Evolutionary conservation across 202 grass and related monocot species (phyloP).

Genomic region (Zoysia matrella): DNA sequence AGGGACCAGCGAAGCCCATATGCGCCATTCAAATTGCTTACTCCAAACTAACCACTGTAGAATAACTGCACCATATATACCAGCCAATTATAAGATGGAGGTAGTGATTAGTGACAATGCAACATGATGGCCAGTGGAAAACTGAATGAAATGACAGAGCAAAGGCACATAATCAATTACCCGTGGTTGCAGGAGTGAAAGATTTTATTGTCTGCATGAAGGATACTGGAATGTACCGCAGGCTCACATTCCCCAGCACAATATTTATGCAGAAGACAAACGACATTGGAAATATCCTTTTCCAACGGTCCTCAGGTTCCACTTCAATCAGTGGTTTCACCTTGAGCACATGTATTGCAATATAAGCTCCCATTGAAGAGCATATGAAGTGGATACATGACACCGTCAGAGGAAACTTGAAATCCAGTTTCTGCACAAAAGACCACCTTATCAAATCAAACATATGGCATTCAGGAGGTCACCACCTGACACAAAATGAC

Average conservation of each 20-base stretch:
- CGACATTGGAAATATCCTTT: conserved; percentile 97
- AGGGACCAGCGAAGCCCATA: conserved; percentile 91
- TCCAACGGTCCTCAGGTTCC: conserved; percentile 77
- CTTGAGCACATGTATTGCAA: conserved; percentile 78
- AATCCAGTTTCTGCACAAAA: conserved; percentile 82
- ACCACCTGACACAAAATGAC: background rate
- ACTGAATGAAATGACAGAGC: background rate
- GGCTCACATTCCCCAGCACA: conserved; percentile 88
- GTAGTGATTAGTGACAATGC: background rate
- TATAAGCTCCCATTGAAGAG: conserved; percentile 85
- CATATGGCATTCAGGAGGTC: background rate
- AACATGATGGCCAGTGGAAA: background rate
- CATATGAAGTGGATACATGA: conserved; percentile 98
- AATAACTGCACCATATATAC: conserved; percentile 62
- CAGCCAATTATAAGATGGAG: background rate
- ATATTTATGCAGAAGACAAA: conserved; percentile 99
- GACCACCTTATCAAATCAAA: background rate
- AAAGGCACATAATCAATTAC: conserved; percentile 31
- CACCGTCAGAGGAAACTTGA: conserved; percentile 94
- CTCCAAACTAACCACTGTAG: conserved; percentile 96
- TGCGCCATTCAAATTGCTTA: conserved; percentile 90
- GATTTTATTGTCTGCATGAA: conserved; percentile 99
- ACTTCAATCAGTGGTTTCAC: conserved; percentile 86
- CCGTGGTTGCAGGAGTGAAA: conserved; percentile 97
- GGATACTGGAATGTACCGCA: conserved; percentile 93